Base-by-base conservation (phyloP, 768 basidiomycete genomes). In the Tulasnella sp. region DNA sequence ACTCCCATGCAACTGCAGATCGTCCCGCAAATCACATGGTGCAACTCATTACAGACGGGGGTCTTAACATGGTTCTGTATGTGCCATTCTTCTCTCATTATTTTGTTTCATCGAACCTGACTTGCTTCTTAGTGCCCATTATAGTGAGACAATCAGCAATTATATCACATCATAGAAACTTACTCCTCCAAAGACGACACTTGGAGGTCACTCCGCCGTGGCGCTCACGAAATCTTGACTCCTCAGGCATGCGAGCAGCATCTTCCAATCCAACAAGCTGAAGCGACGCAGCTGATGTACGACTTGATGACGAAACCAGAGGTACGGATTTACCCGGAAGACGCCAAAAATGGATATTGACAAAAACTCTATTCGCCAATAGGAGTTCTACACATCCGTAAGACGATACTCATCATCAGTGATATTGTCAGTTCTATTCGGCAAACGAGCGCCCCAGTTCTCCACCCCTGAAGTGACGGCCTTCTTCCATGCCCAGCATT, bases 351-450 rank as follows among this genome's bases (percentile, higher is more conserved):
- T n/a, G n/a, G n/a, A n/a, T n/a, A n/a, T n/a, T n/a, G n/a, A n/a
- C n/a, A n/a, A n/a, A n/a, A n/a, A n/a, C n/a, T n/a, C n/a, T n/a
- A n/a, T n/a, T n/a, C n/a, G n/a, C n/a, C 24, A 29, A 5, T 41
- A 67, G 65, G 48, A 56, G 3, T 66, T 65, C 55, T 63, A 61
- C 48, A 54, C 52, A n/a, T 62, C 64, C 48, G 56, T 68, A 16
- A 55, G 57, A 8, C 62, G 66, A 1, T 64, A 54, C 48, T 59
- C 65, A 0, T 62, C 57, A 9, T 67, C 68, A 20, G 57, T 64
- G 37, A 62, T 65, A 20, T 43, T 64, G 24, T 62, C 60, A 8
- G 57, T 67, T 3, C 45, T 67, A 1, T 68, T 60, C 46, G 65
- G 65, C 20, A 62, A 58, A 33, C 66, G 66, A 6, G 54, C 61